Conservation (phyloP, 2,329 filamentous ascomycete species). For the Penicillium italicum region DNA sequence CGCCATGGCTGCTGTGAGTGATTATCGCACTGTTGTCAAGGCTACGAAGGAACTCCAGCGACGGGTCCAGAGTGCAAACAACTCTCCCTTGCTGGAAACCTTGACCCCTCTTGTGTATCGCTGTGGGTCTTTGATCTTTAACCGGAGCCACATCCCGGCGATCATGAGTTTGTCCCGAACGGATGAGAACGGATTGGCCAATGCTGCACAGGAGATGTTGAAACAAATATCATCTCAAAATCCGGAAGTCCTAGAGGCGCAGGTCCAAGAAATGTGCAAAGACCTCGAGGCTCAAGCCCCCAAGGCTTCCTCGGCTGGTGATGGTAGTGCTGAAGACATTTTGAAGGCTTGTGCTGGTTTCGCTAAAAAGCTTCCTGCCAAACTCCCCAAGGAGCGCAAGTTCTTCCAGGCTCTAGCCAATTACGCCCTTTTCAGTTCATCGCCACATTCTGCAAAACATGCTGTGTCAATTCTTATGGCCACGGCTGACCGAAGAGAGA, state of each 20-base stretch:
- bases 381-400: conserved; percentile 75
- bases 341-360: conserved; percentile 93
- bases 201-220: conserved; percentile 79
- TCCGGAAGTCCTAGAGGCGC: conserved; percentile 85
- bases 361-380: conserved; percentile 76
- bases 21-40: conserved; percentile 86
- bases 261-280: conserved; percentile 86
- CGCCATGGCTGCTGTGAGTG: conserved; percentile 76
- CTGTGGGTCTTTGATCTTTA: conserved; percentile 81
- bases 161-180: conserved; percentile 85
- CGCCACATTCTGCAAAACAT: conserved; percentile 83
- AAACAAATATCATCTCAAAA: conserved; percentile 88
- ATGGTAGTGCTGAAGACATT: conserved; percentile 75
- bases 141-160: conserved; percentile 85
- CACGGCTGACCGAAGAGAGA: conserved; percentile 70
- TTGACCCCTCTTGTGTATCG: conserved; percentile 79
- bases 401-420: conserved; percentile 76
- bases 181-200: conserved; percentile 72
- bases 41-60: conserved; percentile 87
- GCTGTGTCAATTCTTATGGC: conserved; percentile 86
- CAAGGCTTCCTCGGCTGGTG: conserved; percentile 62
- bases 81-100: conserved; percentile 67
- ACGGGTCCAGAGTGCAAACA: conserved; percentile 66
- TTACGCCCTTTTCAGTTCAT: conserved; percentile 78
- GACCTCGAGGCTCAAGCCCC: conserved; percentile 79